Conservation (phyloP, 139 green algal genomes). For the Nannochloris sp. region DNA sequence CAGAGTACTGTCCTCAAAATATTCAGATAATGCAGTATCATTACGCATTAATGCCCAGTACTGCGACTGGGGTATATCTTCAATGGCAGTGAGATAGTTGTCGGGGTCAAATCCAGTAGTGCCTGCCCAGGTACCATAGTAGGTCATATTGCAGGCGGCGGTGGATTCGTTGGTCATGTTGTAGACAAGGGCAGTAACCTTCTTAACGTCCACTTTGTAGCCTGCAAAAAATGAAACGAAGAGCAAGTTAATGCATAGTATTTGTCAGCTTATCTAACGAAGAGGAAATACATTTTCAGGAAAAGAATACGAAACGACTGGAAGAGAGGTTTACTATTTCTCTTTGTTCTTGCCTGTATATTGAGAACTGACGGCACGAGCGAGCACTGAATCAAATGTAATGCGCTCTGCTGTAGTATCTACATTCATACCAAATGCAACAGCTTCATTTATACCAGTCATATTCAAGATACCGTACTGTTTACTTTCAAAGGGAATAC, state of each 20-base stretch:
- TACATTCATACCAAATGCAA: background rate
- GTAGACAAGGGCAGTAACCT: constrained; percentile 6
- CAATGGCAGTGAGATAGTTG: background rate
- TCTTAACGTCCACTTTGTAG: background rate
- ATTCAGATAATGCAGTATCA: background rate
- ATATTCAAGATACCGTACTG: constrained; percentile 9
- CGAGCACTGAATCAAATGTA: constrained; percentile 13
- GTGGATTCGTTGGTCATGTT: background rate
- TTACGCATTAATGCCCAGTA: constrained; percentile 9
- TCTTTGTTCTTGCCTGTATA: constrained; percentile 12
- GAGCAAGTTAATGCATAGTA: no score
- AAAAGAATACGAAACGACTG: no score
- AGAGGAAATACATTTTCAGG: no score
- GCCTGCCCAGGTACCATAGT: background rate
- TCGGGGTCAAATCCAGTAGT: constrained; percentile 16
- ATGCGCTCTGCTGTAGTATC: background rate
- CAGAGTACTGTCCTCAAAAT: background rate
- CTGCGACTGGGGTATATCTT: background rate
- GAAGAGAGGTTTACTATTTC: no score
- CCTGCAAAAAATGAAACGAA: background rate
- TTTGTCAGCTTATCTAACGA: no score
- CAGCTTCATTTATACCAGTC: constrained; percentile 24
- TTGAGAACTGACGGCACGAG: constrained; percentile 1
- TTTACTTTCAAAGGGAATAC: background rate
- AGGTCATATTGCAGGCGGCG: constrained; percentile 9